Conservation (phyloP, 1,284 basidiomycete genomes). For the Papiliotrema fonsecae region DNA sequence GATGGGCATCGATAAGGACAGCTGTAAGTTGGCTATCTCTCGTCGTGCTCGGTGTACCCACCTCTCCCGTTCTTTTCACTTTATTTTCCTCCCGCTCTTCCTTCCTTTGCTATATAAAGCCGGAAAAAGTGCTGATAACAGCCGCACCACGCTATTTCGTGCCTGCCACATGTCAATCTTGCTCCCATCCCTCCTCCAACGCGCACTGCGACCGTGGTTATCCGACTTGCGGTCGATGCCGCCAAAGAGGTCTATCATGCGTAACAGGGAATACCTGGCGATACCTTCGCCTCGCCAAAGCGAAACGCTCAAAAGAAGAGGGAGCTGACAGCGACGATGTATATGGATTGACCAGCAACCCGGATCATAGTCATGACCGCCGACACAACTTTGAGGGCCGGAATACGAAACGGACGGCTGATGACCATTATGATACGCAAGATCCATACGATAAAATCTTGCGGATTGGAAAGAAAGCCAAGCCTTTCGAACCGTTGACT, state of each 20-base stretch:
- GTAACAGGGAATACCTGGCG: conserved; percentile 17
- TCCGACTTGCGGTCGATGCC: conserved; percentile 30
- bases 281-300: conserved; percentile 9
- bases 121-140: conserved; percentile 7
- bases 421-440: too few species aligned
- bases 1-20: conserved; percentile 28
- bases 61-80: not conserved
- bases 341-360: too few species aligned
- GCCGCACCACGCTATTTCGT: conserved; percentile 32
- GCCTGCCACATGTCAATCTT: conserved; percentile 27
- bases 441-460: too few species aligned
- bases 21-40: conserved; percentile 19
- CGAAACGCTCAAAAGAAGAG: too few species aligned
- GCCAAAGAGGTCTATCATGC: conserved; percentile 13
- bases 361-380: too few species aligned
- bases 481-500: too few species aligned
- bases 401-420: too few species aligned
- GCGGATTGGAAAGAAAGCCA: too few species aligned
- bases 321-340: too few species aligned
- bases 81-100: not conserved
- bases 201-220: conserved; percentile 29
- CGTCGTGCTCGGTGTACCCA: too few species aligned
- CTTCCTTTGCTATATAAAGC: not conserved
- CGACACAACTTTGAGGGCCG: too few species aligned
- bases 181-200: conserved; percentile 16